Evolutionary conservation across 441 rosid species (phyloP), one percentile per base, ranked within the genome.

Genomic region (Hura crepitans): DNA sequence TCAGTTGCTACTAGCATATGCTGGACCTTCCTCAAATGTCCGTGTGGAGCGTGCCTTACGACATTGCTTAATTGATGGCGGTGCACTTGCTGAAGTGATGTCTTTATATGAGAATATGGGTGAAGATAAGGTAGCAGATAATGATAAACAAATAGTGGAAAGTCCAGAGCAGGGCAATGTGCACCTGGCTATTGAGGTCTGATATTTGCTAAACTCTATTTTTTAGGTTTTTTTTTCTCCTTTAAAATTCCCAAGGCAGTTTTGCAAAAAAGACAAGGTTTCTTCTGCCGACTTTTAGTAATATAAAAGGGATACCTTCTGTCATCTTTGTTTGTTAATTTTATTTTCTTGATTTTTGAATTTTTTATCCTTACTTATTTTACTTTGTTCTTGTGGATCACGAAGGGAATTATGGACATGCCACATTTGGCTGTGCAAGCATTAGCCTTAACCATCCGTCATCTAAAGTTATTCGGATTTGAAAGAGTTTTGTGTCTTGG

Each of bases 391-490:
- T 79, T 60, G 65, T n/a, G 74, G 63, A 61, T 50, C 39, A 75
- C 47, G 55, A 82, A 94, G 97, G 88, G 80, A 77, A 74, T 92
- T 53, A 84, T 80, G 84, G 82, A 84, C 77, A 87, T 94, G 96
- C 96, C 97, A 55, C 81, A 84, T 84, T 82, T 91, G 86, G 89
- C 90, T 68, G 82, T 90, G 81, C 89, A 86, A 83, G 97, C 97
- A 55, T 78, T 94, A 71, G 93, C 96, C 69, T 84, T 92, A 78
- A 82, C 84, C 2, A 67, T 81, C 54, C 72, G 82, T 75, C 92
- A 94, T 75, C 91, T 94, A 76, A 92, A 80, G 71, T 89, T 88
- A 78, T 94, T 92, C 83, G 97, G 99, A 74, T 86, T 89, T 71
- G 93, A 90, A 83, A 85, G 88, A 79, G 86, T 94, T 71, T 49